Percentiles rank a stretch among this genome's conserved stretches.
phyloP scores from a whole-genome alignment of 768 basidiomycete genomes.

The Phanerodontia chrysosporium region DNA sequence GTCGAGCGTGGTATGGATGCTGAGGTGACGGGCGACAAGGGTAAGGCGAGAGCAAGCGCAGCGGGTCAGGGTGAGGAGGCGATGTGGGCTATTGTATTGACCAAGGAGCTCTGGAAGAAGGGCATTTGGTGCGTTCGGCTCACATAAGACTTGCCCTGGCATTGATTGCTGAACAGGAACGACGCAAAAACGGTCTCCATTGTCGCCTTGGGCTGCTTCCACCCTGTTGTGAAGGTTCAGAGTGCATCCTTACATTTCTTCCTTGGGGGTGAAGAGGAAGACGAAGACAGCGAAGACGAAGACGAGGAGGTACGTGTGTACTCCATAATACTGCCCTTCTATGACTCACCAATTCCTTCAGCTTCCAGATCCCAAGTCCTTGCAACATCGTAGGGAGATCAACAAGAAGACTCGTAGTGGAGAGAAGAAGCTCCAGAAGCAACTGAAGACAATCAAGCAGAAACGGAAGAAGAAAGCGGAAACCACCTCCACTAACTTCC shows the following conservation, averaged over 20 bases:
- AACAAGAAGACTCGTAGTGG: slow-evolving; percentile 89
- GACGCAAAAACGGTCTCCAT: slow-evolving; percentile 93
- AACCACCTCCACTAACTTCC: slow-evolving; percentile 63
- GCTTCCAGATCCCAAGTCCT: slow-evolving; percentile 62
- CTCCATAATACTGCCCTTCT: not conserved
- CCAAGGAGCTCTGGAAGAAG: slow-evolving; percentile 93
- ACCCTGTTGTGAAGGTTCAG: slow-evolving; percentile 92
- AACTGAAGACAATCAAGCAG: slow-evolving; percentile 65
- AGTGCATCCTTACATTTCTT: slow-evolving; percentile 95
- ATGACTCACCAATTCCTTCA: slow-evolving; percentile 22
- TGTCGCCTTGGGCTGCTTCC: slow-evolving; percentile 86
- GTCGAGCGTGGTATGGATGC: slow-evolving; percentile 87
- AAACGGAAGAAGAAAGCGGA: slow-evolving; percentile 30
- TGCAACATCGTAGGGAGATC: slow-evolving; percentile 85
- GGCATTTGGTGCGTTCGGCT: slow-evolving; percentile 63
- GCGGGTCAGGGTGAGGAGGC: slow-evolving; percentile 71
- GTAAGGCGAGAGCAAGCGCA: slow-evolving; percentile 51
- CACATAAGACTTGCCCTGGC: not conserved
- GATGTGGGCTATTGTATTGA: slow-evolving; percentile 95
- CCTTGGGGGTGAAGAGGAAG: slow-evolving; percentile 80
- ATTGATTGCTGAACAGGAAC: slow-evolving; percentile 43
- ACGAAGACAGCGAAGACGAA: slow-evolving; percentile 69
- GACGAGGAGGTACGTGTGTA: slow-evolving; percentile 34
- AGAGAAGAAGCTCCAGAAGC: slow-evolving; percentile 75
- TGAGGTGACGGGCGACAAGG: slow-evolving; percentile 81